These are phyloP conservation scores for Teunomyces panamensis DNA, from an alignment of 805 yeast genomes.

Conservation along the genomic window DNA sequence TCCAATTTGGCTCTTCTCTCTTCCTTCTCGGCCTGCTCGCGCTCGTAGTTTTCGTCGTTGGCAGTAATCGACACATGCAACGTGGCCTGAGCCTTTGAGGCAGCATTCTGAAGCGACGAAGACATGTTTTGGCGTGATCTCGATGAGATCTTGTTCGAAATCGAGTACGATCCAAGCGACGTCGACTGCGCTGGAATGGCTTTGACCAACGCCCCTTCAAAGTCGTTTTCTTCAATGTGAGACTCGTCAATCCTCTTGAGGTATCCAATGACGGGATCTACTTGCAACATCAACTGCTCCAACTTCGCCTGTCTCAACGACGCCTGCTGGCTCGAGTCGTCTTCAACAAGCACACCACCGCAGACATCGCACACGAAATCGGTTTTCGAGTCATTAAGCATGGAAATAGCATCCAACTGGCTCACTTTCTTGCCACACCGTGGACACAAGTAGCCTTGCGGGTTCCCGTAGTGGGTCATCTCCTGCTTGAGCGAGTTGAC, in stretches of 20 bases:
- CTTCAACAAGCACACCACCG: constrained; percentile 74
- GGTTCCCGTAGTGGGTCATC: constrained; percentile 78
- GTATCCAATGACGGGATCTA: constrained; percentile 82
- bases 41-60: constrained; percentile 71
- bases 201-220: constrained; percentile 60
- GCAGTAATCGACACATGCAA: constrained; percentile 88
- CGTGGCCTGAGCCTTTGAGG: constrained; percentile 73
- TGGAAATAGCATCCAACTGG: constrained; percentile 82
- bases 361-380: constrained; percentile 85
- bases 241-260: constrained; percentile 54
- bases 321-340: constrained; percentile 81
- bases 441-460: constrained; percentile 93
- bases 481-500: constrained; percentile 79
- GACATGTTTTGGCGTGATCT: constrained; percentile 30
- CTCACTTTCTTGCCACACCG: constrained; percentile 77
- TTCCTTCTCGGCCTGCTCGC: constrained; percentile 63
- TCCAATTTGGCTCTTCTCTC: constrained; percentile 68
- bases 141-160: constrained; percentile 42
- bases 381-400: constrained; percentile 74
- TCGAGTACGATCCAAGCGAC: constrained; percentile 66
- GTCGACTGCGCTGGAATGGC: constrained; percentile 81
- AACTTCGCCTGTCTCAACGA: constrained; percentile 76
- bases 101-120: constrained; percentile 43
- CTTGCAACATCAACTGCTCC: constrained; percentile 81
- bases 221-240: constrained; percentile 37